phyloP scores from a whole-genome alignment of 371 early-diverging fungal species.

The Syncephalastrum contaminatum region DNA sequence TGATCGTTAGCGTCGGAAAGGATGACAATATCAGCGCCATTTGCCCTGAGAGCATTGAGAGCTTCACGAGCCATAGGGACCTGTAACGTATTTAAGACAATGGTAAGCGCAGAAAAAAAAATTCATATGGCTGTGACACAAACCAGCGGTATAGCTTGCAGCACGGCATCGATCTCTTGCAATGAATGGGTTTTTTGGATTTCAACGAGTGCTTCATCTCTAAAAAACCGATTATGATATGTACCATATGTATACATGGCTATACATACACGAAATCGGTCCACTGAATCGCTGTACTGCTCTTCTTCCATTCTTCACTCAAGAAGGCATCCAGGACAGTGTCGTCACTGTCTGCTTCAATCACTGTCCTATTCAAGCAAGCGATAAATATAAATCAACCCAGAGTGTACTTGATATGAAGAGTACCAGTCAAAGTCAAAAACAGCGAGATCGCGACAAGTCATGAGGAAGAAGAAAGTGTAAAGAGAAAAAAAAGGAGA shows the following conservation, averaged over 20 bases:
- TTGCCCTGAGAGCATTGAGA: constrained; percentile 40
- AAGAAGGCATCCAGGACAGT: constrained; percentile 56
- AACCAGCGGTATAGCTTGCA: constrained; percentile 66
- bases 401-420: no score
- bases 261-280: constrained; percentile 66
- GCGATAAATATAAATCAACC: background rate
- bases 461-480: constrained; percentile 6
- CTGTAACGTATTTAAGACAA: constrained; percentile 21
- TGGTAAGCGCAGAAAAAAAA: background rate
- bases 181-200: constrained; percentile 54
- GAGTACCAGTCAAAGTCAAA: constrained; percentile 77
- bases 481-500: constrained; percentile 2
- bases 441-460: constrained; percentile 43
- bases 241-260: constrained; percentile 1
- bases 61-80: constrained; percentile 55
- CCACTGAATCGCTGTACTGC: constrained; percentile 53
- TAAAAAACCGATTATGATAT: constrained; percentile 8
- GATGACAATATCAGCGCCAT: constrained; percentile 58
- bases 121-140: constrained; percentile 18
- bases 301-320: constrained; percentile 31
- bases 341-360: constrained; percentile 72
- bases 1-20: constrained; percentile 77
- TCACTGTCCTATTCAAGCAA: constrained; percentile 53
- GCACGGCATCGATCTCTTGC: constrained; percentile 45
- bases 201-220: constrained; percentile 51